These are phyloP conservation scores for Rhizophagus prolifer DNA, from an alignment of 192 early-diverging fungal species.

Conservation along the genomic window DNA sequence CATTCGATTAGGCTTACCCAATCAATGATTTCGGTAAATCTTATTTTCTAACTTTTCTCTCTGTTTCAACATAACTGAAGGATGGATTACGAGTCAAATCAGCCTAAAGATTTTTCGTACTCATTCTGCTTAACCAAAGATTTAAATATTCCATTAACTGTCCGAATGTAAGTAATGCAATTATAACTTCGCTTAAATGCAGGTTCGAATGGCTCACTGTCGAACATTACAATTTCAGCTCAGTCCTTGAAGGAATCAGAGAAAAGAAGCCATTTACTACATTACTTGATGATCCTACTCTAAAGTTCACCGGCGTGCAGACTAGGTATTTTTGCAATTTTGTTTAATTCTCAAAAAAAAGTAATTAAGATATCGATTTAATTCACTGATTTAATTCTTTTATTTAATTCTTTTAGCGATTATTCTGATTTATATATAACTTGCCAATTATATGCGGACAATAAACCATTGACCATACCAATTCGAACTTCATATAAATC, in stretches of 20 bases:
- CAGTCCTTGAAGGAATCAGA: slow-evolving; percentile 40
- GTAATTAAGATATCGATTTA: not conserved
- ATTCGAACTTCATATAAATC: slow-evolving; percentile 66
- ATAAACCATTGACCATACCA: slow-evolving; percentile 62
- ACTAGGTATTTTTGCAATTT: slow-evolving; percentile 23
- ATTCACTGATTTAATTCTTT: not conserved
- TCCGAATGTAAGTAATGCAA: slow-evolving; percentile 58
- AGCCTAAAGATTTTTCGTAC: slow-evolving; percentile 39
- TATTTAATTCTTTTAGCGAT: slow-evolving; percentile 36
- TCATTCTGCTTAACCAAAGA: slow-evolving; percentile 70
- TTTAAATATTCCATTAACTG: slow-evolving; percentile 56
- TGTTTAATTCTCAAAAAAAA: not conserved
- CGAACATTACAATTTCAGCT: slow-evolving; percentile 20
- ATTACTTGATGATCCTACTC: slow-evolving; percentile 25
- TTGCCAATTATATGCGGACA: slow-evolving; percentile 68
- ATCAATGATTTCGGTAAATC: no score
- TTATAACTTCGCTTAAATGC: not conserved
- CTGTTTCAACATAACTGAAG: not conserved
- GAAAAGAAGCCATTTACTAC: slow-evolving; percentile 31
- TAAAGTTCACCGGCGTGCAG: slow-evolving; percentile 39
- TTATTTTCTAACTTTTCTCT: no score
- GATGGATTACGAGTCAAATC: slow-evolving; percentile 22
- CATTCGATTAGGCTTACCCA: no score
- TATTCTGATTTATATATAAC: slow-evolving; percentile 62
- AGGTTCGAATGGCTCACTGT: not conserved